Evolutionary conservation across 805 yeast species (phyloP), one percentile per base, ranked within the genome.

Genomic region (Barnettozyma vustinii): DNA sequence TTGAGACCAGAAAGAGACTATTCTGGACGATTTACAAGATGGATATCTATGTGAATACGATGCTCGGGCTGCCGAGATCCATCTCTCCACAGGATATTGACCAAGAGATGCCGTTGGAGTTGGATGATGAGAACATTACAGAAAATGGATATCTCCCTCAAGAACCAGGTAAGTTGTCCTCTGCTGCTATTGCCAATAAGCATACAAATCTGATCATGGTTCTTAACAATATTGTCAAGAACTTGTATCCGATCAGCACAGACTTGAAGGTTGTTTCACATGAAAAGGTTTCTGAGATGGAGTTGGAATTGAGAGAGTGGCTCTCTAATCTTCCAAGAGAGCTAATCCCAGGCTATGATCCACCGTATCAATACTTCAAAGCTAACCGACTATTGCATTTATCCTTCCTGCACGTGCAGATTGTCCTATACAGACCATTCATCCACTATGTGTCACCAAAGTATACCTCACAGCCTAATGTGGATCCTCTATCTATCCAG

Each of bases 21-120:
- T 90, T 90, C 63, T 90, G 92, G 87, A 84, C 96, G 1, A 83
- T 90, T 53, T 85, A 87, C 64, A 90, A 90, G 63, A 85, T 89
- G 84, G 97, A 91, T 61, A 81, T 88, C 40, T 90, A 91, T 63
- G 87, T 89, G 58, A 87, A 87, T 63, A 85, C 96, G 9, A 81
- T 90, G 70, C 64, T 91, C 54, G 97, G 96, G 1, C 71, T 90
- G 45, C 97, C 97, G 1, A 71, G 88, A 50, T 79, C 90, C 2
- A 77, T 89, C 16, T 71, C 79, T 44, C 85, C 83, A 52, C 87
- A 83, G 53, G 96, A 88, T 56, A 82, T 87, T 54, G 96, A 90
- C 66, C 97, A 90, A 64, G 91, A 84, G 45, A 72, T 88, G 54
- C 97, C 97, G 1, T 68, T 77, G 32, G 96, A 89, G 59, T 69